Conservation (phyloP, 2,329 filamentous ascomycete genomes). For the Paraphoma sp. region DNA sequence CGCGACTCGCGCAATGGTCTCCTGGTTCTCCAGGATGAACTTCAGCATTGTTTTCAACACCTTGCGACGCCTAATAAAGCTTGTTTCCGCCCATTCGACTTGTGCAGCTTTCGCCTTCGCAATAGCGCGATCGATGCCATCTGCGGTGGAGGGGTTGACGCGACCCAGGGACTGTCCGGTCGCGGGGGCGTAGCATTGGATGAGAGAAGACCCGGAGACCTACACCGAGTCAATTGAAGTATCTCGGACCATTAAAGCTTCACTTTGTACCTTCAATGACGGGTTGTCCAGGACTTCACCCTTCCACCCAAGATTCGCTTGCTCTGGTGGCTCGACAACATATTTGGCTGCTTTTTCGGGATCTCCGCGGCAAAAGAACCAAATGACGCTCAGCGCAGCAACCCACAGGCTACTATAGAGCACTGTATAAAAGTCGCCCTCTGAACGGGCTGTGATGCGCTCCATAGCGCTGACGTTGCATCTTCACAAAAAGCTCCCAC, state of each 20-base stretch:
- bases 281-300: conserved; percentile 65
- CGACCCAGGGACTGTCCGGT: conserved; percentile 83
- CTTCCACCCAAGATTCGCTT: conserved; percentile 61
- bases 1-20: conserved; percentile 82
- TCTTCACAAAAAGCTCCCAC: conserved; percentile 1
- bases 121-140: conserved; percentile 80
- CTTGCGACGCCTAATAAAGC: conserved; percentile 76
- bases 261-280: conserved; percentile 61
- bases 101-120: conserved; percentile 78
- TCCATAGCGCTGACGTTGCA: conserved; percentile 29
- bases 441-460: conserved; percentile 28
- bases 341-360: conserved; percentile 62
- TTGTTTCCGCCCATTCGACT: conserved; percentile 76
- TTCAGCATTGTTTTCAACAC: conserved; percentile 83
- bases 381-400: conserved; percentile 30
- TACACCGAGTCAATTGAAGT: conserved; percentile 31
- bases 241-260: neutral
- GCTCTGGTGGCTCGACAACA: conserved; percentile 66
- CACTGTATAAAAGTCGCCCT: conserved; percentile 25
- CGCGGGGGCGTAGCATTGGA: conserved; percentile 88
- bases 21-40: conserved; percentile 87
- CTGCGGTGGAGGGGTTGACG: conserved; percentile 76
- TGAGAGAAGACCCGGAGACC: conserved; percentile 68
- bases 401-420: conserved; percentile 29
- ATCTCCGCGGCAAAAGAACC: conserved; percentile 34